A percentile compares a stretch with the other conserved stretches of the same genome.
Evolutionary conservation across 2,329 filamentous ascomycete species (phyloP).

Genomic region (Monilinia fructicola): DNA sequence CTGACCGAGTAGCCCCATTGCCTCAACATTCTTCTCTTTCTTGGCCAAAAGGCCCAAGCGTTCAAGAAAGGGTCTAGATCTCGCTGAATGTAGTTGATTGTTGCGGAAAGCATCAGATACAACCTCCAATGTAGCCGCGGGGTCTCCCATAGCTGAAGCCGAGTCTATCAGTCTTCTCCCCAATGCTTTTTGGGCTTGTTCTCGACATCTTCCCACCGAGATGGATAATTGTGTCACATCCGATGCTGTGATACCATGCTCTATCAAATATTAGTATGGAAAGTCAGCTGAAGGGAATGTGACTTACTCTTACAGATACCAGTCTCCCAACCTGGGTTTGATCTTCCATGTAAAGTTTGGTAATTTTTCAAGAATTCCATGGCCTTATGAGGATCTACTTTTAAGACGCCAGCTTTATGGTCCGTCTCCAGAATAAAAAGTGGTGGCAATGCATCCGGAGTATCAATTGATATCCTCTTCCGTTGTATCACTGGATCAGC

Average conservation of each 20-base stretch:
- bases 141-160: constrained; percentile 37
- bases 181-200: constrained; percentile 28
- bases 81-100: constrained; percentile 14
- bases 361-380: constrained; percentile 35
- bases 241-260: constrained; percentile 31
- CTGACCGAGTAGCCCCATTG: constrained; percentile 38
- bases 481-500: constrained; percentile 1
- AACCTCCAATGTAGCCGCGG: constrained; percentile 34
- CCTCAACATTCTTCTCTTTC: constrained; percentile 34
- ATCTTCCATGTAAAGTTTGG: not conserved
- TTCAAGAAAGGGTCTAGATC: constrained; percentile 27
- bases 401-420: constrained; percentile 33
- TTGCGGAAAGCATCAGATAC: constrained; percentile 28
- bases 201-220: constrained; percentile 32
- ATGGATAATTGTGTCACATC: constrained; percentile 32
- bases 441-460: constrained; percentile 30
- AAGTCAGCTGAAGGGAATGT: not conserved
- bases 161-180: constrained; percentile 32
- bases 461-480: constrained; percentile 11
- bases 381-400: constrained; percentile 31
- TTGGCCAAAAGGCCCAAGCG: constrained; percentile 34
- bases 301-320: constrained; percentile 33
- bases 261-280: constrained; percentile 24
- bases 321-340: constrained; percentile 28
- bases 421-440: constrained; percentile 30